phyloP scores from a whole-genome alignment of 108 stramenopile genomes.

The Cylindrotheca closterium region DNA sequence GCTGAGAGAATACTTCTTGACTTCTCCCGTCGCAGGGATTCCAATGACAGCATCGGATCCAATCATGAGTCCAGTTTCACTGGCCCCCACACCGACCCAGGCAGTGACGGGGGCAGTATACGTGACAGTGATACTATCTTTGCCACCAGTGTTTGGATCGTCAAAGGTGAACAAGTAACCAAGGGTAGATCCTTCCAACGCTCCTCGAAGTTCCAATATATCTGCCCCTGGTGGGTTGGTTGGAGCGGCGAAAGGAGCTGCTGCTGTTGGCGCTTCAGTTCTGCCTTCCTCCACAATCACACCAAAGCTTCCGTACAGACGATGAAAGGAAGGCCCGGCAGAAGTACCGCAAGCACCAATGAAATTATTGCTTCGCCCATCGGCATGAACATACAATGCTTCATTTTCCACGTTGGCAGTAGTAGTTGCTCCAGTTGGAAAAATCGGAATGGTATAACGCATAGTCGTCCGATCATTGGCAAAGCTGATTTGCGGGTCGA shows the following conservation, averaged over 20 bases:
- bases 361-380: slow-evolving; percentile 15
- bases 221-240: background rate
- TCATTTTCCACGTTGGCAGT: slow-evolving; percentile 26
- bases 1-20: slow-evolving; percentile 47
- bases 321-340: slow-evolving; percentile 7
- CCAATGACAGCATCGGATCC: slow-evolving; percentile 53
- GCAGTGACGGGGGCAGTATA: slow-evolving; percentile 10
- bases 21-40: slow-evolving; percentile 30
- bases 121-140: slow-evolving; percentile 17
- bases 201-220: slow-evolving; percentile 7
- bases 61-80: slow-evolving; percentile 36
- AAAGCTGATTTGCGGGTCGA: slow-evolving; percentile 11
- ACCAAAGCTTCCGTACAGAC: background rate
- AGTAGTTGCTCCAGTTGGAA: slow-evolving; percentile 15
- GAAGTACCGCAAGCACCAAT: slow-evolving; percentile 4
- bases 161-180: slow-evolving; percentile 1
- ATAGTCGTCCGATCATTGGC: slow-evolving; percentile 2
- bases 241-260: slow-evolving; percentile 4
- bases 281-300: background rate
- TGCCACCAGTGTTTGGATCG: slow-evolving; percentile 2
- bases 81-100: slow-evolving; percentile 39
- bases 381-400: slow-evolving; percentile 6
- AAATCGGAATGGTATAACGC: slow-evolving; percentile 14
- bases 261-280: background rate
- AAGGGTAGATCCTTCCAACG: slow-evolving; percentile 10